Conservation (phyloP, 768 basidiomycete genomes). For the Termitomyces sp. region DNA sequence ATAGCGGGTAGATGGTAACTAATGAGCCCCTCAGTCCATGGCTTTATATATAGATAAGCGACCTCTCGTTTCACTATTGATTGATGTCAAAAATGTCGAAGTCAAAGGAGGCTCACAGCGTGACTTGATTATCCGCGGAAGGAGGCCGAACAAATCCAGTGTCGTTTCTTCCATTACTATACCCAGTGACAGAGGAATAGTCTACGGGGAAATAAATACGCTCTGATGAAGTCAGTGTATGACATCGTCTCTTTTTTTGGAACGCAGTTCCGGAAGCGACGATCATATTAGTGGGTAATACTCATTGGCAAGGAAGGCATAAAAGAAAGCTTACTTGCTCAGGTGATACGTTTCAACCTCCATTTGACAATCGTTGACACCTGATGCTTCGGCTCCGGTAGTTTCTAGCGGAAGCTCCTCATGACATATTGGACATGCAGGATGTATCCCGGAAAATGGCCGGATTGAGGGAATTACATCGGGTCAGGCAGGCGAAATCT, state of each 20-base stretch:
- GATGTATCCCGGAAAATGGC: conserved; percentile 18
- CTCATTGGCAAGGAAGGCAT: not conserved
- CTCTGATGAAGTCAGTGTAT: not conserved
- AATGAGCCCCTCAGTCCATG: not conserved
- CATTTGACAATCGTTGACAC: not conserved
- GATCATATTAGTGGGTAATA: not conserved
- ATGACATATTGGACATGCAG: conserved; percentile 1
- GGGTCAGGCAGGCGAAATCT: not conserved
- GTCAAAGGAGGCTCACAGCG: conserved; percentile 2
- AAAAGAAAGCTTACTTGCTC: not conserved
- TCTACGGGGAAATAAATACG: conserved; percentile 14
- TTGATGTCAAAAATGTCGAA: conserved; percentile 2
- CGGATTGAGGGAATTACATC: conserved; percentile 17
- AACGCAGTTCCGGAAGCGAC: not conserved
- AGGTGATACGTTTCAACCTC: conserved; percentile 1
- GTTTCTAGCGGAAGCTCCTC: not conserved
- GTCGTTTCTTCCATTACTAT: not conserved
- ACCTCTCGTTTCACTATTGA: not conserved
- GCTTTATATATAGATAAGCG: conserved; percentile 10
- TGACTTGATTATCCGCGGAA: conserved; percentile 13
- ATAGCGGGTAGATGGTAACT: conserved; percentile 14
- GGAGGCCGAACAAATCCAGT: not conserved
- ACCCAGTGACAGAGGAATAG: conserved; percentile 1
- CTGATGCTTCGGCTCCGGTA: not conserved
- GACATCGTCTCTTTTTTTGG: conserved; percentile 1